A percentile compares a stretch with the other conserved stretches of the same genome.
These are phyloP conservation scores for Hemerocallis citrina DNA, from an alignment of 106 monocot species.

Conservation along the genomic window DNA sequence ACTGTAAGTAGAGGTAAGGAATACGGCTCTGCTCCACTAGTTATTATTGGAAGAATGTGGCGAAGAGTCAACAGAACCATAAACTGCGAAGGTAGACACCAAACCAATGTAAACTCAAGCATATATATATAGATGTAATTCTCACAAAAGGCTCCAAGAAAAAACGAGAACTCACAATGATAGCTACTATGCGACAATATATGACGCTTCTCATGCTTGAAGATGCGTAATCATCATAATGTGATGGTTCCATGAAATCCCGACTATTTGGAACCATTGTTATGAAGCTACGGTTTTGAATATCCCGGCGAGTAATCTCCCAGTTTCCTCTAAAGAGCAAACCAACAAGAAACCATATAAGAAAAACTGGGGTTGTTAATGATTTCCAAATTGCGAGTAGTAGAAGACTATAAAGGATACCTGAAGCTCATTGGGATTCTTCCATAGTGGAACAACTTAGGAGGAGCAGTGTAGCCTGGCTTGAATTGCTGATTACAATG, in stretches of 20 bases:
- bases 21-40: slow-evolving; percentile 32
- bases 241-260: slow-evolving; percentile 8
- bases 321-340: slow-evolving; percentile 44
- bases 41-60: slow-evolving; percentile 48
- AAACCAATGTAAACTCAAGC: background rate
- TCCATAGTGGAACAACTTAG: slow-evolving; percentile 46
- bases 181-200: slow-evolving; percentile 47
- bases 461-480: slow-evolving; percentile 58
- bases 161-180: slow-evolving; percentile 32
- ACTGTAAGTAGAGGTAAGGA: slow-evolving; percentile 40
- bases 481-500: slow-evolving; percentile 49
- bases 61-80: slow-evolving; percentile 56
- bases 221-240: slow-evolving; percentile 27
- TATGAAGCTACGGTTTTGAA: slow-evolving; percentile 27
- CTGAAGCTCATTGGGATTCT: slow-evolving; percentile 52
- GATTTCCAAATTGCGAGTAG: background rate
- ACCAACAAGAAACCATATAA: background rate
- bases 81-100: slow-evolving; percentile 30
- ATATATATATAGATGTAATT: background rate
- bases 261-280: slow-evolving; percentile 24
- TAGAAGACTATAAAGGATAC: slow-evolving; percentile 15
- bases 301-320: slow-evolving; percentile 39
- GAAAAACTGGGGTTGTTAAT: background rate
- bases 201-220: slow-evolving; percentile 33
- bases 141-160: background rate